Base-by-base conservation (phyloP, 1,139 yeast species). In the Zygotorulaspora mrakii region DNA sequence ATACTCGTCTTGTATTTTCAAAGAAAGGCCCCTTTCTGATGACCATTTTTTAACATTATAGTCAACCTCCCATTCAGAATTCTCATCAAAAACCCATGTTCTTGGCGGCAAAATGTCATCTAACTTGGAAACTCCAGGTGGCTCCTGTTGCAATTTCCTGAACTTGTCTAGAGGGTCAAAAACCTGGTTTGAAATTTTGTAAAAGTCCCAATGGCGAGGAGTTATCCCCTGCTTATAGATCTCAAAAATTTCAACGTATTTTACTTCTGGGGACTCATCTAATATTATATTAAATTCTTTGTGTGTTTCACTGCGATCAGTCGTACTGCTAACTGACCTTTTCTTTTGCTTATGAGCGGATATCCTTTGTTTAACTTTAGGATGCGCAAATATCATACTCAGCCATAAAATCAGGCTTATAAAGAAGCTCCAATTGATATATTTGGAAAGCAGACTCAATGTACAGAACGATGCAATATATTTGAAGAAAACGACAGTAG, bases 201-300 rank as follows among this genome's bases (percentile, higher is more conserved):
- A 71, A n/a, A 74, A 70, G 17, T 67, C 69, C 85, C 94, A 88
- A 28, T 71, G 67, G 4, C 72, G 65, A 3, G 79, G 76, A 2
- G 83, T 72, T 11, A 79, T 68, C 25, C 82, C 82, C 52, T 74
- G 82, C 38, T 73, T 70, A 56, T 85, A 84, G 20, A 88, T 69
- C 60, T 87, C 95, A 58, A 71, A 88, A 1, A 88, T 67, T 55
- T 87, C 95, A 5, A 85, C 89, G 10, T 70, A 61, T 39, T 72
- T 66, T 0, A 72, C 67, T 35, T 80, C 81, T 0, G 86, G 82
- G 0, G 73, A 63, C 44, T 82, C 91, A 55, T 85, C 94, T 21
- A 85, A 69, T 10, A 83, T 70, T 23, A 81, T 71, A 43, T 76
- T 79, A 23, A 62, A 58, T 31, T 75, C 58, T 36, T 73, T 76